phyloP scores from a whole-genome alignment of 225 moss, liverwort and hornwort genomes.

The Pseudoscleropodium purum region DNA sequence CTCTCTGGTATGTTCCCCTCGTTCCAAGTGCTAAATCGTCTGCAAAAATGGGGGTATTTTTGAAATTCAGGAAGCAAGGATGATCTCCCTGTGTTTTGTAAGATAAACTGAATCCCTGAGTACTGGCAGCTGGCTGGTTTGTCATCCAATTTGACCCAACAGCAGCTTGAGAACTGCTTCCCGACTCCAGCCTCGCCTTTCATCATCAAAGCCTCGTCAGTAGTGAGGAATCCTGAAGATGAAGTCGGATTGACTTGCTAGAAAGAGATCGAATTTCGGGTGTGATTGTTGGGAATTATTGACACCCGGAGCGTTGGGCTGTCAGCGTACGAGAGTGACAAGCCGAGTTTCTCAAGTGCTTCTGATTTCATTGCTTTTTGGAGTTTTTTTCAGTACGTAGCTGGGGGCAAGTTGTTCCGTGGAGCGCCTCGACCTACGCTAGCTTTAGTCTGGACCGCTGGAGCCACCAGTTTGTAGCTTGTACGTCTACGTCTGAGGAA shows the following conservation, averaged over 20 bases:
- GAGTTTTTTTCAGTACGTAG: background rate
- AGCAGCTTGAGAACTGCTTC: background rate
- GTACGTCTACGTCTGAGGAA: background rate
- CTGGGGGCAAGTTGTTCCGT: background rate
- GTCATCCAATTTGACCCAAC: background rate
- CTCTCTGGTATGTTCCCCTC: background rate
- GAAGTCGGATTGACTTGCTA: background rate
- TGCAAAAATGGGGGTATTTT: background rate
- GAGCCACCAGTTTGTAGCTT: background rate
- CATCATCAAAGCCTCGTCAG: background rate
- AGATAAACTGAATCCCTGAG: background rate
- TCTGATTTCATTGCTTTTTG: background rate
- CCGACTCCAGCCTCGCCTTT: background rate
- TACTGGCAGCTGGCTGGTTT: background rate
- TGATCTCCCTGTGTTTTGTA: background rate
- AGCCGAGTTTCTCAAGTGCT: background rate
- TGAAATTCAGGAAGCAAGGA: background rate
- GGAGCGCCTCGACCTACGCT: background rate
- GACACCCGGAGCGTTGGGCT: background rate
- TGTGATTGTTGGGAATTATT: background rate
- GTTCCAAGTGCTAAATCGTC: background rate
- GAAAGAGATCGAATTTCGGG: background rate
- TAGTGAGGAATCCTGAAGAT: no score
- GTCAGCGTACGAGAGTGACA: background rate
- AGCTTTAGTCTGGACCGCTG: background rate